These are phyloP conservation scores for Primulina huaijiensis DNA, from an alignment of 257 asterid species.

Conservation along the genomic window DNA sequence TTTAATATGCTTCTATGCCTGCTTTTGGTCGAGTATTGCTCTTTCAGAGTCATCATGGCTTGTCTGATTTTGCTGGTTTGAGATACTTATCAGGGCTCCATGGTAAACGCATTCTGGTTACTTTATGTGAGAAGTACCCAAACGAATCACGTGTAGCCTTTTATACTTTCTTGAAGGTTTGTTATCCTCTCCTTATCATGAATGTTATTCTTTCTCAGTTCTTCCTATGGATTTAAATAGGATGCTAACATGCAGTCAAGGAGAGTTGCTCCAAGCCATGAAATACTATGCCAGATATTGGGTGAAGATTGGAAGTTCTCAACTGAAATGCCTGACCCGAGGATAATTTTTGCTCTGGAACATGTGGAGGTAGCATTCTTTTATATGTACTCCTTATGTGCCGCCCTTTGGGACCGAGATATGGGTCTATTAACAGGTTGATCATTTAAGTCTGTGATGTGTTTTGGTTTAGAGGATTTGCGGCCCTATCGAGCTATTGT, in stretches of 20 bases:
- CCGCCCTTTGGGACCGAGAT: too few species aligned
- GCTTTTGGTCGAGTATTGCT: constrained; percentile 10
- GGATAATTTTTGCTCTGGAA: constrained; percentile 64
- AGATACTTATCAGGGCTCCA: constrained; percentile 39
- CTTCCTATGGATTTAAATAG: constrained; percentile 27
- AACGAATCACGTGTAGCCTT: constrained; percentile 61
- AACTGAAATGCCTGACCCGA: constrained; percentile 50
- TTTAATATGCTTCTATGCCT: constrained; percentile 7
- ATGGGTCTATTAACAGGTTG: too few species aligned
- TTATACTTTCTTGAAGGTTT: constrained; percentile 60
- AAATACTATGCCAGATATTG: constrained; percentile 54
- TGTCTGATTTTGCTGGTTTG: constrained; percentile 20
- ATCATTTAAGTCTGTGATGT: too few species aligned
- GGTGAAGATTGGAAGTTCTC: constrained; percentile 53
- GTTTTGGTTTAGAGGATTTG: too few species aligned
- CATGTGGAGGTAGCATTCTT: constrained; percentile 69
- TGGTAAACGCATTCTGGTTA: constrained; percentile 51
- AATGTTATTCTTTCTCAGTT: constrained; percentile 5
- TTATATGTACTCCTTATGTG: background rate
- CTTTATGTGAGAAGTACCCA: constrained; percentile 65
- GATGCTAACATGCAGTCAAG: constrained; percentile 45
- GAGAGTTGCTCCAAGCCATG: constrained; percentile 52
- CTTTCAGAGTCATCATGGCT: constrained; percentile 7
- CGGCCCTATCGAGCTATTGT: too few species aligned
- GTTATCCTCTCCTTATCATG: constrained; percentile 8